Evolutionary conservation across 371 early-diverging fungal species (phyloP).

Genomic region (Batrachochytrium dendrobatidis): DNA sequence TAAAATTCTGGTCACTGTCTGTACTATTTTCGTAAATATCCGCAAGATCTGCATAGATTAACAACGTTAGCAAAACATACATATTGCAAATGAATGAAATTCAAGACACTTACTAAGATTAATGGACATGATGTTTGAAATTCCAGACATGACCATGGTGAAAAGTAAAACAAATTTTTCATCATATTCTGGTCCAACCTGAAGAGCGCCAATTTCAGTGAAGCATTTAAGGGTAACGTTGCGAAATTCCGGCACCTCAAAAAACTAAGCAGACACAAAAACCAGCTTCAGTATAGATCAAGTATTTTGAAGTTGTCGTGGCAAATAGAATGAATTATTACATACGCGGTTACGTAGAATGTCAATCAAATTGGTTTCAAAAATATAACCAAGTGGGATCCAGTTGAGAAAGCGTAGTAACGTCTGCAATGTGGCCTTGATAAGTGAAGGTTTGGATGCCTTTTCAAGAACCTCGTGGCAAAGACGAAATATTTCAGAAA

Average conservation of each 20-base stretch:
- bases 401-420: slow-evolving; percentile 92
- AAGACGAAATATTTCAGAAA: slow-evolving; percentile 91
- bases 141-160: slow-evolving; percentile 62
- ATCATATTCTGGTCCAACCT: slow-evolving; percentile 66
- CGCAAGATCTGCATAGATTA: slow-evolving; percentile 54
- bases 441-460: slow-evolving; percentile 78
- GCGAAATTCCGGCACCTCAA: slow-evolving; percentile 75
- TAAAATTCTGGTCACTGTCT: slow-evolving; percentile 85
- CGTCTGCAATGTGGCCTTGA: slow-evolving; percentile 88
- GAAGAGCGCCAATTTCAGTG: slow-evolving; percentile 84
- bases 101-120: background rate
- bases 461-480: slow-evolving; percentile 93
- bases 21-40: slow-evolving; percentile 72
- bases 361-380: slow-evolving; percentile 89
- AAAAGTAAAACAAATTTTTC: slow-evolving; percentile 78
- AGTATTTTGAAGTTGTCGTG: background rate
- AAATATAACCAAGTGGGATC: slow-evolving; percentile 95
- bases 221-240: slow-evolving; percentile 91
- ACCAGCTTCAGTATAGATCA: background rate
- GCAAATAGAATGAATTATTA: background rate
- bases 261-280: slow-evolving; percentile 47
- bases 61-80: too few relatives aligned
- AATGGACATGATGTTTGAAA: slow-evolving; percentile 32
- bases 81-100: background rate
- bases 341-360: slow-evolving; percentile 72